phyloP scores from a whole-genome alignment of 495 filamentous ascomycete species.

The Cladorrhinum samala region DNA sequence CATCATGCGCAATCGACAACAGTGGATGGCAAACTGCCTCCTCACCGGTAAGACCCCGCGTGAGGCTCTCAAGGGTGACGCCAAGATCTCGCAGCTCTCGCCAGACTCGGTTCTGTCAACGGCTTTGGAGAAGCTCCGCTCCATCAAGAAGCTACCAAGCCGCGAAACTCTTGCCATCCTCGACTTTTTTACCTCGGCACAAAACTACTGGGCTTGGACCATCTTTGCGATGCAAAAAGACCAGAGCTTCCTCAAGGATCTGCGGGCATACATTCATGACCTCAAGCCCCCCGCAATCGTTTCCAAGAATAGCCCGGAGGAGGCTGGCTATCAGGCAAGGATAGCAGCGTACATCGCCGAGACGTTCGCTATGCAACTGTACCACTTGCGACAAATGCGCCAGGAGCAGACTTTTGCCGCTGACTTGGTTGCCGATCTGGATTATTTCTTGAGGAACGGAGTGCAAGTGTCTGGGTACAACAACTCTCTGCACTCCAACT shows the following conservation, averaged over 20 bases:
- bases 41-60: conserved; percentile 81
- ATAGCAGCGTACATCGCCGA: conserved; percentile 79
- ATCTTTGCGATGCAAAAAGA: conserved; percentile 72
- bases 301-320: conserved; percentile 38
- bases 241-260: conserved; percentile 57
- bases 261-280: conserved; percentile 62
- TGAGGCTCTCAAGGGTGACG: conserved; percentile 56
- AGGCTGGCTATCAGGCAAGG: conserved; percentile 55
- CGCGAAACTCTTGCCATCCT: conserved; percentile 65
- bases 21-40: conserved; percentile 90
- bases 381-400: conserved; percentile 69
- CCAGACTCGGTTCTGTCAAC: conserved; percentile 61
- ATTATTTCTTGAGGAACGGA: conserved; percentile 68
- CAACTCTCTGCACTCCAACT: conserved; percentile 71
- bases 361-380: conserved; percentile 85
- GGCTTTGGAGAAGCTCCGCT: conserved; percentile 67
- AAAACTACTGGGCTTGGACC: conserved; percentile 90
- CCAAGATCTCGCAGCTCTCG: conserved; percentile 41
- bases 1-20: conserved; percentile 84
- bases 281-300: conserved; percentile 46
- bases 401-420: conserved; percentile 56
- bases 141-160: conserved; percentile 57
- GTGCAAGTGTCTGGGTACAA: conserved; percentile 75
- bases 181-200: conserved; percentile 76
- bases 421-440: conserved; percentile 63